phyloP scores from a whole-genome alignment of 1,284 basidiomycete genomes.

The Rhodofomes roseus region DNA sequence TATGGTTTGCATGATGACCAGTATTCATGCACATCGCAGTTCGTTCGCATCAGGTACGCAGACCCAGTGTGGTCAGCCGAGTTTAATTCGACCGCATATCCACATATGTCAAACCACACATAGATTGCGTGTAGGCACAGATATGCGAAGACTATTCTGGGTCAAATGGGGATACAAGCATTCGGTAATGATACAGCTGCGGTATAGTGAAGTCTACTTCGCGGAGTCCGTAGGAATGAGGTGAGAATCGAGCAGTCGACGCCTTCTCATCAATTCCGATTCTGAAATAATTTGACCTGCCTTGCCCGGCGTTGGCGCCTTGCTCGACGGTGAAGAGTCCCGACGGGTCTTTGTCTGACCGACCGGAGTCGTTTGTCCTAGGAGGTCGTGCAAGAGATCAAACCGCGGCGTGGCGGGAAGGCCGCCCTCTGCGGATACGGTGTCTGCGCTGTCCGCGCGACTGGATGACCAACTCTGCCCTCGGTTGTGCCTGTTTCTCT shows the following conservation, averaged over 20 bases:
- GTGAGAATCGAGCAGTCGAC: slow-evolving; percentile 67
- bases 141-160: neutral
- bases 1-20: too few relatives aligned
- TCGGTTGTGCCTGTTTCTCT: neutral
- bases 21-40: too few relatives aligned
- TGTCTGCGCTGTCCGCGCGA: neutral
- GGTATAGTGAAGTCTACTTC: slow-evolving; percentile 5
- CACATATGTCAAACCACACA: neutral
- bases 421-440: neutral
- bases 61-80: neutral
- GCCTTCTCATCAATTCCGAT: slow-evolving; percentile 74
- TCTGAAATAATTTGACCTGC: slow-evolving; percentile 69
- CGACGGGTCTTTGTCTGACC: neutral
- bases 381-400: slow-evolving; percentile 12
- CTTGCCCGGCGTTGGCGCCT: slow-evolving; percentile 33
- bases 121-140: neutral
- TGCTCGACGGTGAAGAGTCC: slow-evolving; percentile 1
- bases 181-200: neutral
- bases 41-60: too few relatives aligned
- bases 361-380: neutral
- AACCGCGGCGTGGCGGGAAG: slow-evolving; percentile 6
- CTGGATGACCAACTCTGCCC: neutral
- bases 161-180: neutral
- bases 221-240: slow-evolving; percentile 30
- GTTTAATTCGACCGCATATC: too few relatives aligned